Base-by-base conservation (phyloP, 768 basidiomycete species). In the Ramaria rubella region DNA sequence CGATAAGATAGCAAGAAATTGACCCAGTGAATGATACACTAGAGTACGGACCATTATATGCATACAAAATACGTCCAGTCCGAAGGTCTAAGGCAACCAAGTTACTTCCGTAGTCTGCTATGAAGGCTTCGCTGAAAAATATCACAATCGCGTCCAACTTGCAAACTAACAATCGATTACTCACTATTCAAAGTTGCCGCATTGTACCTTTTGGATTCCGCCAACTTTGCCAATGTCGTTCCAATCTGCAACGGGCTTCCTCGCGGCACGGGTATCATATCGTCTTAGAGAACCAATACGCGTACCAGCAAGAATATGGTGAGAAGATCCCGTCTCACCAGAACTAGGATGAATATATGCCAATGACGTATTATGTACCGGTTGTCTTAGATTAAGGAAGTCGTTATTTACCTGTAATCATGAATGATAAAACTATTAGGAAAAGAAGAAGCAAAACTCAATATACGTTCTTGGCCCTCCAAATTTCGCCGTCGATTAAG, bases 401-500 rank as follows among this genome's bases (percentile, higher is more conserved):
- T 94, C 90, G 61, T 91, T 87, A n/a, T 82, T 77, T 4, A 86
- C 68, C 86, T 88, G 54, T 26, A 52, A 52, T 3, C 8, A 2
- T 8, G 44, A 48, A 12, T 43, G 48, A 26, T 5, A 29, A 42
- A 31, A 17, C 23, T 21, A 55, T 29, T 31, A 31, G 23, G 21
- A 42, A 26, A 48, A 15, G 45, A 36, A 24, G 45, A 15, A 57
- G 21, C 52, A 48, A 21, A 15, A 19, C 0, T 27, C 27, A 26
- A 63, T 75, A 34, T 56, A 89, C 86, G 67, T 94, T 93, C 68
- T 85, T 87, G 9, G 90, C 90, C 55, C 90, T 75, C 91, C 91
- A 94, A 4, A 85, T 63, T 72, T 94, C 91, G 0, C 81, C 87
- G 0, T 83, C 78, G 49, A 90, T 79, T 2, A 90, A 63, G 2